phyloP scores from a whole-genome alignment of 169 alveolate species.

The Plasmodium sp. region DNA sequence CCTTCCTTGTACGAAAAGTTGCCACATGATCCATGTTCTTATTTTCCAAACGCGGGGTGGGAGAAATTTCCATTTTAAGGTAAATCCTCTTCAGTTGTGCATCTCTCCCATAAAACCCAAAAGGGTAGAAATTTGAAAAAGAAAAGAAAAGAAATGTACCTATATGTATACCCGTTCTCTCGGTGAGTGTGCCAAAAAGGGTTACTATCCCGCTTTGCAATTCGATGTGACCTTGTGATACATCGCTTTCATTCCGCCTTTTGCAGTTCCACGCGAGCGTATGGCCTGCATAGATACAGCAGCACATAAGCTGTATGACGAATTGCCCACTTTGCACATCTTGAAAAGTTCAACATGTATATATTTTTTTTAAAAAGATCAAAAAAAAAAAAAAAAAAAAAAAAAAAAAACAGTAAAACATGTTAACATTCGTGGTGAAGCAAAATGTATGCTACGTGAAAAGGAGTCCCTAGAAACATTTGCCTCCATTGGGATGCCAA shows the following conservation, averaged over 20 bases:
- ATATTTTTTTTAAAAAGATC: background rate
- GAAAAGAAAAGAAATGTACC: background rate
- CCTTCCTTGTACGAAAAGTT: background rate
- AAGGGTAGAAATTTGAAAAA: background rate
- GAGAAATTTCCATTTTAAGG: background rate
- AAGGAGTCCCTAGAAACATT: background rate
- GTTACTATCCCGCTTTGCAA: background rate
- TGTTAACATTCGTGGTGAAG: background rate
- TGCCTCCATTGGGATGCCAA: background rate
- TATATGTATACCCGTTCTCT: background rate
- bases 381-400: background rate
- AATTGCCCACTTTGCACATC: background rate
- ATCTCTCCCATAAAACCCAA: background rate
- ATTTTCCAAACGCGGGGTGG: background rate
- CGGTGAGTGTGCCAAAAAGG: background rate
- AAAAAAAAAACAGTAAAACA: background rate
- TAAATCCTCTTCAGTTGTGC: background rate
- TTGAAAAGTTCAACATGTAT: background rate
- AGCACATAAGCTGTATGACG: background rate
- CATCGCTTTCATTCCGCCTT: background rate
- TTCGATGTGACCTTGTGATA: background rate
- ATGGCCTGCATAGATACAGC: background rate
- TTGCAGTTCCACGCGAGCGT: background rate
- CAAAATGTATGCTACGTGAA: background rate
- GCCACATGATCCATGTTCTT: background rate